These are phyloP conservation scores for Tetrapisispora nanseiensis DNA, from an alignment of 805 yeast species.

Conservation along the genomic window DNA sequence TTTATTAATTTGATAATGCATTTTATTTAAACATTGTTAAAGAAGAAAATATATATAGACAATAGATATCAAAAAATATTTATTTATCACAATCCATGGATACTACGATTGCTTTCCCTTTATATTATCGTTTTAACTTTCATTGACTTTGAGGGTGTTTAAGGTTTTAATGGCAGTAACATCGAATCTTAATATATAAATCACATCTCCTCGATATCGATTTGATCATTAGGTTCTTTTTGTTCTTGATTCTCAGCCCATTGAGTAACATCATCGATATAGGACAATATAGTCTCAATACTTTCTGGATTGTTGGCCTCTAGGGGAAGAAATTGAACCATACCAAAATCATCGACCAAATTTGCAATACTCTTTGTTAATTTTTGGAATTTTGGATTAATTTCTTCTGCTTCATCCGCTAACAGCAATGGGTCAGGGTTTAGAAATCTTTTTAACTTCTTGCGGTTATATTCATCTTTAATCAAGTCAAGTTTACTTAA, in stretches of 20 bases:
- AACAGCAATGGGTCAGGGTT: slow-evolving; percentile 86
- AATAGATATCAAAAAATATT: neutral
- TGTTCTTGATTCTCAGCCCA: slow-evolving; percentile 97
- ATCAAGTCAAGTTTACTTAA: slow-evolving; percentile 80
- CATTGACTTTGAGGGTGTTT: no score
- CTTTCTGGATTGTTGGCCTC: slow-evolving; percentile 70
- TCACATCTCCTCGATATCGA: slow-evolving; percentile 44
- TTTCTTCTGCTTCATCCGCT: slow-evolving; percentile 35
- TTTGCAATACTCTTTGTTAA: slow-evolving; percentile 78
- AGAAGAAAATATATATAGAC: neutral
- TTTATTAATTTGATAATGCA: neutral
- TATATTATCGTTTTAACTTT: neutral
- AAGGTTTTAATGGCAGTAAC: neutral
- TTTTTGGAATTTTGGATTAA: slow-evolving; percentile 50
- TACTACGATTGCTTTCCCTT: neutral
- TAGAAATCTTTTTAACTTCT: slow-evolving; percentile 70
- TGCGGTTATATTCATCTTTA: slow-evolving; percentile 64
- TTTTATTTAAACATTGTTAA: neutral
- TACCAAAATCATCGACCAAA: slow-evolving; percentile 92
- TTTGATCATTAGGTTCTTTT: slow-evolving; percentile 81
- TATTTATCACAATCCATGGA: no score
- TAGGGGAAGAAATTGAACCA: slow-evolving; percentile 93
- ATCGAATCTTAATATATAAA: neutral
- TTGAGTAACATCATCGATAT: slow-evolving; percentile 93
- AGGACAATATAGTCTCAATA: slow-evolving; percentile 73